A percentile compares a stretch with the other conserved stretches of the same genome.
Evolutionary conservation across 495 filamentous ascomycete genomes (phyloP).

Genomic region (Lichenothelia convexa): DNA sequence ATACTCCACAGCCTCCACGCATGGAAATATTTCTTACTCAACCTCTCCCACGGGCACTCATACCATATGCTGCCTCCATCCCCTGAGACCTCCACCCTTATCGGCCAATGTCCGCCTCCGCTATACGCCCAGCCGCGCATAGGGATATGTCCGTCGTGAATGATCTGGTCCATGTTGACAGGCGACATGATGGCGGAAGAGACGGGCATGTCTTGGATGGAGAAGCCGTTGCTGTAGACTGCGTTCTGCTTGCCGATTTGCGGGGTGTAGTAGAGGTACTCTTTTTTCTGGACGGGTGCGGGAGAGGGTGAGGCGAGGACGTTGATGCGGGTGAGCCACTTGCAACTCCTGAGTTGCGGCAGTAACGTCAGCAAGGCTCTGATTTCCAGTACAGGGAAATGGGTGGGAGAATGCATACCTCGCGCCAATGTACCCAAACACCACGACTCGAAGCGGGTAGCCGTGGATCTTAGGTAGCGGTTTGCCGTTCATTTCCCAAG

Average conservation of each 20-base stretch:
- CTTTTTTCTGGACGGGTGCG: slow-evolving; percentile 26
- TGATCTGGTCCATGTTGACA: slow-evolving; percentile 28
- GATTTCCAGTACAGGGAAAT: too few relatives aligned
- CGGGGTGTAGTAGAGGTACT: slow-evolving; percentile 40
- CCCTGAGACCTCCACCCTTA: slow-evolving; percentile 34
- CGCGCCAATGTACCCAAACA: slow-evolving; percentile 45
- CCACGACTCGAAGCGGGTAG: slow-evolving; percentile 40
- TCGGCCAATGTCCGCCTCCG: slow-evolving; percentile 40
- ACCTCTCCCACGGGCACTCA: slow-evolving; percentile 29
- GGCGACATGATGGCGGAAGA: slow-evolving; percentile 40
- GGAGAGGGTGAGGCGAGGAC: slow-evolving; percentile 26
- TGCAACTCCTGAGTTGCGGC: too few relatives aligned
- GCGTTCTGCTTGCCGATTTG: slow-evolving; percentile 45
- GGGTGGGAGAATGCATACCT: too few relatives aligned
- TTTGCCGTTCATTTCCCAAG: slow-evolving; percentile 54
- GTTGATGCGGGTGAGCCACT: slow-evolving; percentile 39
- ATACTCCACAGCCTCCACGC: slow-evolving; percentile 36
- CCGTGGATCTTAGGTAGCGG: slow-evolving; percentile 48
- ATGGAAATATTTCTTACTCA: slow-evolving; percentile 34
- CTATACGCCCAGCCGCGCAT: slow-evolving; percentile 41
- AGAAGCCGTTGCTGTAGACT: slow-evolving; percentile 31
- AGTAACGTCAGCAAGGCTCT: too few relatives aligned
- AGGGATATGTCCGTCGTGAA: slow-evolving; percentile 35
- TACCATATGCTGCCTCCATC: slow-evolving; percentile 44
- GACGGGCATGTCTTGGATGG: slow-evolving; percentile 48